phyloP scores from a whole-genome alignment of 176 grass and related monocot species.

The Zoysia pacifica region DNA sequence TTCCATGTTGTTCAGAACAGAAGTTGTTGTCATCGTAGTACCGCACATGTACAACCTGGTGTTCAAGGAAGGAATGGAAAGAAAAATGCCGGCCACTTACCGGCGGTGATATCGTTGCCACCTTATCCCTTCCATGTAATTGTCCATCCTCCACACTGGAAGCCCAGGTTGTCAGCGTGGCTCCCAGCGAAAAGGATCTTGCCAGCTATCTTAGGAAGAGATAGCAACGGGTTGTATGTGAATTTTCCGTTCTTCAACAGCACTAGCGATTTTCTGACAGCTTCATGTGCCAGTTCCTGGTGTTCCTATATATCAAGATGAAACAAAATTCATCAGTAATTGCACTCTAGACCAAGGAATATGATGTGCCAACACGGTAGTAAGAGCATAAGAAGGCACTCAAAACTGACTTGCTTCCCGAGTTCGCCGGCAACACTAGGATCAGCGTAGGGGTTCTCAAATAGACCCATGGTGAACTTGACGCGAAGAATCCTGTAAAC shows the following conservation, averaged over 20 bases:
- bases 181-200: slow-evolving; percentile 67
- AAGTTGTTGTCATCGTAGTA: not conserved
- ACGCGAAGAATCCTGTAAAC: slow-evolving; percentile 67
- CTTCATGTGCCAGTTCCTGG: slow-evolving; percentile 63
- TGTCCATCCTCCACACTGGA: slow-evolving; percentile 80
- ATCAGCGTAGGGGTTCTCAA: slow-evolving; percentile 61
- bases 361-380: not conserved
- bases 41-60: too few relatives aligned
- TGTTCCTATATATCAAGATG: slow-evolving; percentile 44
- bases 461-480: slow-evolving; percentile 73
- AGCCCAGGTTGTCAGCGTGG: slow-evolving; percentile 67
- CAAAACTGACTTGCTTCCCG: slow-evolving; percentile 51
- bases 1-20: not conserved
- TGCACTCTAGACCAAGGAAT: too few relatives aligned
- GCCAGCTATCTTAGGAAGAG: slow-evolving; percentile 58
- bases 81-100: slow-evolving; percentile 18
- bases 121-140: slow-evolving; percentile 64
- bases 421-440: slow-evolving; percentile 42
- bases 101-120: slow-evolving; percentile 58
- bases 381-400: not conserved
- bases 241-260: slow-evolving; percentile 77
- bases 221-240: slow-evolving; percentile 27
- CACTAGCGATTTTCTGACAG: slow-evolving; percentile 73
- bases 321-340: not conserved
- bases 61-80: not conserved